phyloP scores from a whole-genome alignment of 257 asterid species.

The Penstemon davidsonii region DNA sequence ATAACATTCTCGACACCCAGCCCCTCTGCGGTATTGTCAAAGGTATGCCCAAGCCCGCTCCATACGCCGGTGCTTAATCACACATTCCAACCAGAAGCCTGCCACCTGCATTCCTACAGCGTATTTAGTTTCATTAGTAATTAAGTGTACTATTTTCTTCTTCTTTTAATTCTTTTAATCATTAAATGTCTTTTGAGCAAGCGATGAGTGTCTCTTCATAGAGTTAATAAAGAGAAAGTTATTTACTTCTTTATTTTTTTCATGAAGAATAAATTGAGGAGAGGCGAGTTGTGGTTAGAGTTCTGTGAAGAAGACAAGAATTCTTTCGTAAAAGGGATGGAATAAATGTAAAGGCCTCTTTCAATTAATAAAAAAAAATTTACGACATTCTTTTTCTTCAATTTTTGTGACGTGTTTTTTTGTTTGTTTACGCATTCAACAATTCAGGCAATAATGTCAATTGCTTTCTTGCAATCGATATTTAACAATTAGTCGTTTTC shows the following conservation, averaged over 20 bases:
- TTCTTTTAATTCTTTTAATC: not conserved
- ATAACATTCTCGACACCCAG: conserved; percentile 38
- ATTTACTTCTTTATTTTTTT: not conserved
- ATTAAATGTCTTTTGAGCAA: not conserved
- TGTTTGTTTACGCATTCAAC: not conserved
- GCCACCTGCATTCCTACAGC: not conserved
- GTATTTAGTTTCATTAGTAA: not conserved
- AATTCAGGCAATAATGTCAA: too few relatives aligned
- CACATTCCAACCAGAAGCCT: not conserved
- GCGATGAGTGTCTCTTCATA: conserved; percentile 1
- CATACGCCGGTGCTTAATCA: conserved; percentile 20
- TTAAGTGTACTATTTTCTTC: not conserved
- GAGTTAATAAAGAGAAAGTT: not conserved
- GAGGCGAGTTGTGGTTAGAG: conserved; percentile 1
- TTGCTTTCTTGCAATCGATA: too few relatives aligned
- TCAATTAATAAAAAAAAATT: not conserved
- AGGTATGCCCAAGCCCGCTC: conserved; percentile 40
- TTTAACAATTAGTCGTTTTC: too few relatives aligned
- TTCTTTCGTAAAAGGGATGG: not conserved
- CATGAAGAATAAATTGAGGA: not conserved
- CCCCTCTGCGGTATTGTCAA: conserved; percentile 43
- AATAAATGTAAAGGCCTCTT: not conserved
- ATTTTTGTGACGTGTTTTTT: not conserved
- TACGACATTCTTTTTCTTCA: not conserved
- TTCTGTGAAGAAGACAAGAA: too few relatives aligned